Base-by-base conservation (phyloP, 2,329 filamentous ascomycete genomes). In the Lachnellula suecica region DNA sequence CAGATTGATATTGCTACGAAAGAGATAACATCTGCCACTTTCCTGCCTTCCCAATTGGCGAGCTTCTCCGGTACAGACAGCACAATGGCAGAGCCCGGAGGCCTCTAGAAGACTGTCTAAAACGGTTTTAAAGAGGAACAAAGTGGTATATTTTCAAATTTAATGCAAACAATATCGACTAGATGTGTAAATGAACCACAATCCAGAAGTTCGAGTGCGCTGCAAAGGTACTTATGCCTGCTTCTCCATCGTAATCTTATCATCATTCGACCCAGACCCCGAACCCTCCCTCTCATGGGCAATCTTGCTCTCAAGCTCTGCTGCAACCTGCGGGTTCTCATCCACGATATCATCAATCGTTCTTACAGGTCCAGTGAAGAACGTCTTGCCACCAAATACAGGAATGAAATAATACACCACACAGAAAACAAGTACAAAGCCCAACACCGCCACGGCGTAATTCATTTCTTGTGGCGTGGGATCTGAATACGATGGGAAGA, bases 381-480 rank as follows among this genome's bases (percentile, higher is more conserved):
- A 68, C 0, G 63, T 66, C 52, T 61, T 66, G 2, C 65, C 66
- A 2, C 65, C 66, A 38, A 59, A 60, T 13, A 53, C 57, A 2
- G 65, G 66, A 15, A 63, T 43, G 31, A 51, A 67, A 52, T 65
- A 68, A 56, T 67, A 68, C 8, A 45, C 58, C 11, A 67, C 52
- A 53, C 65, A 68, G 44, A 66, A 66, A 4, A 66, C 23, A 4
- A 67, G 38, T 6, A 68, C 66, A 40, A 60, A 63, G 0, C 64
- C 66, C 15, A 67, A 37, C 2, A 67, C 65, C 13, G 57, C 65
- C 23, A 67, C 59, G 1, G 64, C 66, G 51, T 67, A 68, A 37
- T 67, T 67, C 66, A 67, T 67, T 37, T 67, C 59, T 19, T 65
- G 46, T 1, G 57, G 45, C 9, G 52, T 53, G 0, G 64, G 62